Evolutionary conservation across 805 yeast genomes (phyloP), one percentile per base, ranked within the genome.

Genomic region (Sugiyamaella americana): DNA sequence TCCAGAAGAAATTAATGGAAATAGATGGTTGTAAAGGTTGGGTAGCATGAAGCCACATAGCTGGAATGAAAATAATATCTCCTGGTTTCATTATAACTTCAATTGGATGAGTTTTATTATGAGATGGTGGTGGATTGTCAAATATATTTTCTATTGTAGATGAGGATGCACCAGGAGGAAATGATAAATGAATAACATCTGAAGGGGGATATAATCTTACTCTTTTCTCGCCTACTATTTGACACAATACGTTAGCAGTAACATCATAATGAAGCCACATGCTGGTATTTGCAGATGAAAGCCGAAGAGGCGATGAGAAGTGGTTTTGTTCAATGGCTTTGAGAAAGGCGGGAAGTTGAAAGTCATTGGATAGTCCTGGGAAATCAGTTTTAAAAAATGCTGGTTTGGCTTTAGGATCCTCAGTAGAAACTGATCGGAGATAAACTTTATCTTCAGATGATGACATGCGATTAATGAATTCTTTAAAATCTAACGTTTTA

Each of bases 1-100:
- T 60, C 69, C 69, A 67, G 49, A 67, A 66, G 24, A 56, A 47
- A 48, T 67, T 67, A 30, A 66, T 45, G 8, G 68, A 63, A 8
- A 66, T 58, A 23, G 68, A 63, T 16, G 65, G 57, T 3, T 46
- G 42, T 11, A 56, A 40, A 2, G 66, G 62, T n/a, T 48, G 48
- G 10, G 67, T 63, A 19, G 71, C 69, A 49, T 67, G 70, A 3
- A 66, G 51, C 72, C 72, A 67, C 57, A 63, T 51, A 3, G 69
- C 48, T 6, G 72, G 72, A 26, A 67, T 58, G 41, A 59, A 63
- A 6, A 68, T 37, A 19, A 65, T 52, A 47, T 68, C 72, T 4
- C 72, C 70, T 1, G 71, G 67, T 11, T 54, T 24, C 62, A 67
- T 57, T 16, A 51, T 42, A 18, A 55, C 46, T 43, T 65, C 69